Conservation (phyloP, 1,284 basidiomycete genomes). For the Irpex lacteus region DNA sequence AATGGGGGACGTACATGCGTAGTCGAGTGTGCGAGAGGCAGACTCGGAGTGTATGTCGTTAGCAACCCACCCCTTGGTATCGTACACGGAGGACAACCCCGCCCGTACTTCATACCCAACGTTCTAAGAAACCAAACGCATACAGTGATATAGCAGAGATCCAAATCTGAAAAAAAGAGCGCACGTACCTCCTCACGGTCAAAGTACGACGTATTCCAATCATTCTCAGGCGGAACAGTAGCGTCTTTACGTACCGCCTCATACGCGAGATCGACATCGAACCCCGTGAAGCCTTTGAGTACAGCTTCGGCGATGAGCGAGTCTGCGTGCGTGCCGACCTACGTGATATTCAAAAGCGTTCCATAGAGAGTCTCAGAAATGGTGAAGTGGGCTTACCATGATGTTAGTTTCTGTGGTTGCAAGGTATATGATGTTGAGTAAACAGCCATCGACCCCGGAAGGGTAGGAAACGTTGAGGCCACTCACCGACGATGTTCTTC, state of each 20-base stretch:
- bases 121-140: conserved; percentile 39
- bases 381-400: conserved; percentile 42
- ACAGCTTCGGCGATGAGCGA: conserved; percentile 79
- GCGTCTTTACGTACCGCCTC: conserved; percentile 78
- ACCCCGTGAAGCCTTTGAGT: conserved; percentile 59
- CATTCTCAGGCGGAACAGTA: conserved; percentile 62
- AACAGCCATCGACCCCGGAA: neutral
- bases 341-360: neutral
- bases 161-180: neutral
- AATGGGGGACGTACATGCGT: conserved; percentile 55
- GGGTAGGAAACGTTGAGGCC: neutral
- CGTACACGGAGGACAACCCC: conserved; percentile 69
- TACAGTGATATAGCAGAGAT: too few species aligned
- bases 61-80: conserved; percentile 73
- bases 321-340: conserved; percentile 81
- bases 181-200: conserved; percentile 68
- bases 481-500: conserved; percentile 78
- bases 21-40: conserved; percentile 75
- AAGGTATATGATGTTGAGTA: neutral
- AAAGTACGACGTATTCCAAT: conserved; percentile 53
- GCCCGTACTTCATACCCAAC: conserved; percentile 84
- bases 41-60: conserved; percentile 79
- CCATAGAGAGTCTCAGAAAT: too few species aligned
- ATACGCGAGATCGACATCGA: conserved; percentile 68
- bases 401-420: conserved; percentile 59